phyloP scores from a whole-genome alignment of 768 basidiomycete genomes.

The Kwoniella dendrophila region DNA sequence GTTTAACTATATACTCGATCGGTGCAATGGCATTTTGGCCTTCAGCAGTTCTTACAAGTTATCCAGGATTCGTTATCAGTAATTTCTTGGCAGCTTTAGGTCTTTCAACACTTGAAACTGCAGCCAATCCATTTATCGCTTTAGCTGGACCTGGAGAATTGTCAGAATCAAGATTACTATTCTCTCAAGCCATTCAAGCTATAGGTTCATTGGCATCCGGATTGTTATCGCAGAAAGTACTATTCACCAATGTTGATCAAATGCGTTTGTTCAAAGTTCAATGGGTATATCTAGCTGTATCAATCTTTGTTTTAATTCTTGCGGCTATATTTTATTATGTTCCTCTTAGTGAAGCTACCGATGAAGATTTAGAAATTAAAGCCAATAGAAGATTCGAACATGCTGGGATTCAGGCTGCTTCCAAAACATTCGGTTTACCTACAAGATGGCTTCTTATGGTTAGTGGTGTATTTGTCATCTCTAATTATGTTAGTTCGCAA shows the following conservation, averaged over 20 bases:
- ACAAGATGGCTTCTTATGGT: constrained; percentile 24
- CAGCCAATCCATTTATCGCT: constrained; percentile 53
- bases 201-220: constrained; percentile 42
- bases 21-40: constrained; percentile 55
- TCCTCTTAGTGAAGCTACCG: constrained; percentile 44
- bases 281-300: constrained; percentile 54
- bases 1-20: constrained; percentile 46
- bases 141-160: constrained; percentile 51
- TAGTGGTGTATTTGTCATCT: constrained; percentile 38
- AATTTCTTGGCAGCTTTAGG: constrained; percentile 51
- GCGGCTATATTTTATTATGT: constrained; percentile 53
- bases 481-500: constrained; percentile 46
- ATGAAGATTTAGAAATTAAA: constrained; percentile 45
- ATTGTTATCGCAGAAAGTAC: constrained; percentile 41
- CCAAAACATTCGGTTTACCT: constrained; percentile 26
- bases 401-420: constrained; percentile 27
- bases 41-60: constrained; percentile 42
- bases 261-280: constrained; percentile 46
- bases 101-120: constrained; percentile 46
- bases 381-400: constrained; percentile 31
- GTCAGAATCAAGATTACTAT: constrained; percentile 48
- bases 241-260: constrained; percentile 35
- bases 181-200: constrained; percentile 53
- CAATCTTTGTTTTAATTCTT: constrained; percentile 48
- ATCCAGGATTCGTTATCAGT: constrained; percentile 50